Evolutionary conservation across 208 protist species (phyloP).

Genomic region (Acanthamoeba culbertsoni): DNA sequence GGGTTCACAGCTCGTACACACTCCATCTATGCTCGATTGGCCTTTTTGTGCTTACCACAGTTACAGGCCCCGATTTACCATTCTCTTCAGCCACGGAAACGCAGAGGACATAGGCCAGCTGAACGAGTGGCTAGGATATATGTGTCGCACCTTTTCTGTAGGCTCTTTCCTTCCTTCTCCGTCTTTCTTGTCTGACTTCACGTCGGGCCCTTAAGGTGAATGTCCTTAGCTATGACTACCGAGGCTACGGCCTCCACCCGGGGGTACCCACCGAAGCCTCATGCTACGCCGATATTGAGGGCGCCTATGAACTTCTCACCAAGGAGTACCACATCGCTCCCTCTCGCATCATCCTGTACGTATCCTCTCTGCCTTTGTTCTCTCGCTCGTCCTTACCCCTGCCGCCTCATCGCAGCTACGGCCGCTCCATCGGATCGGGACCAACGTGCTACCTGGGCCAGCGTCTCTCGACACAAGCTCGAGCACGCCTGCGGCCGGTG

Average conservation of each 20-base stretch:
- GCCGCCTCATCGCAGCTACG: not conserved
- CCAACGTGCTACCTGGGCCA: not conserved
- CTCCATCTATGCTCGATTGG: not conserved
- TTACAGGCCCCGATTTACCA: not conserved
- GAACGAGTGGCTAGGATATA: not conserved
- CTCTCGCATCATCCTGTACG: constrained; percentile 26
- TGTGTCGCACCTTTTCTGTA: constrained; percentile 1
- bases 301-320: not conserved
- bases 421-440: not conserved
- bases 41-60: not conserved
- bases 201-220: not conserved
- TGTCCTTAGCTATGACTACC: constrained; percentile 35
- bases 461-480: not conserved
- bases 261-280: not conserved
- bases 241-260: not conserved
- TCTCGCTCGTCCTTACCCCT: not conserved
- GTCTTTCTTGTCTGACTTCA: not conserved
- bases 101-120: constrained; percentile 50
- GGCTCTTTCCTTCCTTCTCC: not conserved
- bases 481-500: not conserved
- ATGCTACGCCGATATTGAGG: constrained; percentile 5
- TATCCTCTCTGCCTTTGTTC: not conserved
- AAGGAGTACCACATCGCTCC: not conserved
- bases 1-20: not conserved
- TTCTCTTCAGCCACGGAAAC: constrained; percentile 31